Conservation (phyloP, 2,329 filamentous ascomycete species). For the Pyrenophora graminea region DNA sequence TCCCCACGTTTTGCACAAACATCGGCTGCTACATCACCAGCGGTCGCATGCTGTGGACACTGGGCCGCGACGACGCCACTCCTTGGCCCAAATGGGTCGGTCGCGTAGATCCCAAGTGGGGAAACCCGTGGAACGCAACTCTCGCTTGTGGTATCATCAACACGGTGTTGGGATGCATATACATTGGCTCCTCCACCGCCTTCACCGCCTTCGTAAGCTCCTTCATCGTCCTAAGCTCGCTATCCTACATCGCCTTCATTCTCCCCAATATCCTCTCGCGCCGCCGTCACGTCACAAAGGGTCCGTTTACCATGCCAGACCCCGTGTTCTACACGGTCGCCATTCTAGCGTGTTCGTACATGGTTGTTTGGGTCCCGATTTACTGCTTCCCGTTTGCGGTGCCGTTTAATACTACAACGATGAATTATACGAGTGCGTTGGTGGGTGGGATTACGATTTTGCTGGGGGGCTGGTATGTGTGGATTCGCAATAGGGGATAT, state of each 20-base stretch:
- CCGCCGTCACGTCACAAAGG: constrained; percentile 54
- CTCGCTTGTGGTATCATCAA: constrained; percentile 55
- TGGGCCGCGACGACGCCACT: constrained; percentile 62
- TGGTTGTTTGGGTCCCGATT: constrained; percentile 64
- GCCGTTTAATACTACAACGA: constrained; percentile 51
- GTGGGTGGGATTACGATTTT: constrained; percentile 58
- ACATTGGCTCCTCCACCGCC: constrained; percentile 67
- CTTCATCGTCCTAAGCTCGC: constrained; percentile 59
- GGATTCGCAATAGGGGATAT: constrained; percentile 47
- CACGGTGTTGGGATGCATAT: constrained; percentile 65
- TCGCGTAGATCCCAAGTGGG: constrained; percentile 51
- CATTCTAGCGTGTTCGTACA: constrained; percentile 59
- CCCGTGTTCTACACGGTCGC: constrained; percentile 54
- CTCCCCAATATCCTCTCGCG: constrained; percentile 53
- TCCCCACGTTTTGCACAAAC: constrained; percentile 57
- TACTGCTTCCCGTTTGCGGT: constrained; percentile 62
- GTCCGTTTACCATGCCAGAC: constrained; percentile 60
- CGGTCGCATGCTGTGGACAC: constrained; percentile 66
- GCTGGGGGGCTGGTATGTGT: constrained; percentile 51
- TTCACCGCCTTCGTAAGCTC: constrained; percentile 69
- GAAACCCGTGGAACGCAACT: constrained; percentile 62
- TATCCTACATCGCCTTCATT: constrained; percentile 67
- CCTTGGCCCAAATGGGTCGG: constrained; percentile 57
- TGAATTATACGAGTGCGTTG: constrained; percentile 61
- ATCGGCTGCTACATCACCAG: constrained; percentile 64